Evolutionary conservation across 495 filamentous ascomycete genomes (phyloP).

Genomic region (Penicillium robsamsonii): DNA sequence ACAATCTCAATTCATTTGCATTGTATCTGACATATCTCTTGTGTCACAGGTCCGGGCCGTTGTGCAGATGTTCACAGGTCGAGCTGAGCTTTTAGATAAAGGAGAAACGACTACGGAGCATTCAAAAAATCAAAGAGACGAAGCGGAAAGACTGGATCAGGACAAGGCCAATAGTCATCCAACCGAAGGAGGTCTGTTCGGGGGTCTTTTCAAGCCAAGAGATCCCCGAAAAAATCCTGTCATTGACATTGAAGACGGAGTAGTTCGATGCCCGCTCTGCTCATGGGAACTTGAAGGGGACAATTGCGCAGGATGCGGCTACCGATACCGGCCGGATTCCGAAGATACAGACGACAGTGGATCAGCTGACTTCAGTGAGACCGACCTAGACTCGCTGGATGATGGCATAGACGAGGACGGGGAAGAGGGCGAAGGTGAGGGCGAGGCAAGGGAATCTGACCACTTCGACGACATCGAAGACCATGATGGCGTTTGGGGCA

Average conservation of each 20-base stretch:
- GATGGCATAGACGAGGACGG: slow-evolving; percentile 37
- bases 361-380: slow-evolving; percentile 32
- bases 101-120: slow-evolving; percentile 64
- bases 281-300: slow-evolving; percentile 61
- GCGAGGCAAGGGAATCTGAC: slow-evolving; percentile 35
- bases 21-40: slow-evolving; percentile 15
- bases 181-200: slow-evolving; percentile 59
- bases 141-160: slow-evolving; percentile 59
- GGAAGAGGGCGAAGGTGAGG: slow-evolving; percentile 35
- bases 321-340: slow-evolving; percentile 39
- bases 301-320: slow-evolving; percentile 54
- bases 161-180: slow-evolving; percentile 50
- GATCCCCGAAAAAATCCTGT: slow-evolving; percentile 35
- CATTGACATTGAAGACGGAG: slow-evolving; percentile 58
- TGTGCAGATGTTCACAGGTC: slow-evolving; percentile 62
- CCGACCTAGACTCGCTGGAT: slow-evolving; percentile 29
- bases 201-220: slow-evolving; percentile 56
- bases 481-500: slow-evolving; percentile 23
- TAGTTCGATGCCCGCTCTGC: slow-evolving; percentile 63
- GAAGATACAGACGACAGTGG: slow-evolving; percentile 35
- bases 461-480: slow-evolving; percentile 31
- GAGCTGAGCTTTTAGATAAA: slow-evolving; percentile 61
- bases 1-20: too few relatives aligned
- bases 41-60: slow-evolving; percentile 60
- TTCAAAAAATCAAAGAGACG: slow-evolving; percentile 55